Percentiles rank a stretch among this genome's conserved stretches.
These are phyloP conservation scores for Botryotinia narcissicola DNA, from an alignment of 2,329 filamentous ascomycete genomes.

Conservation along the genomic window DNA sequence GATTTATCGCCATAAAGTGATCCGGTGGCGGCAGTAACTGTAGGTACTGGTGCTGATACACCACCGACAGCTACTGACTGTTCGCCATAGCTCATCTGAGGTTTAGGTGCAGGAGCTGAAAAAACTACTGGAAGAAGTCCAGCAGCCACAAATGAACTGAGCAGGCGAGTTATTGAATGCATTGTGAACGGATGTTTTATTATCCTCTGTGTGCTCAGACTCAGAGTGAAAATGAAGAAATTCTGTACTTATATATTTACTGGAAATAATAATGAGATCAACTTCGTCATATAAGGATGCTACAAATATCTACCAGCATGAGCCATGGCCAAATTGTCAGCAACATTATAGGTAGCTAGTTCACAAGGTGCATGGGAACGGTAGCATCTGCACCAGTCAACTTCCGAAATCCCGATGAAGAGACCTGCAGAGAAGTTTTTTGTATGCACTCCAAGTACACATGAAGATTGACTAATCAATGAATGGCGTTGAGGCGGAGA, in stretches of 20 bases:
- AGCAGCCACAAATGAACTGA: conserved; percentile 19
- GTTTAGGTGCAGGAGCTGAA: conserved; percentile 22
- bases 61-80: conserved; percentile 46
- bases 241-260: not conserved
- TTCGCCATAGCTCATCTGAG: conserved; percentile 44
- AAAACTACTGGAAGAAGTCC: conserved; percentile 23
- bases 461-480: not conserved
- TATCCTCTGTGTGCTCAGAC: not conserved
- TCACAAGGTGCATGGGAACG: not conserved
- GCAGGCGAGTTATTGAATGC: not conserved
- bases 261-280: not conserved
- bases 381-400: not conserved
- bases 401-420: not conserved
- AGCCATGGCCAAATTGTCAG: not conserved
- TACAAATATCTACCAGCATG: not conserved
- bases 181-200: not conserved
- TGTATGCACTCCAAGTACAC: not conserved
- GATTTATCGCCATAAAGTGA: conserved; percentile 43
- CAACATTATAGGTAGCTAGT: not conserved
- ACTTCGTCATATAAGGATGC: not conserved
- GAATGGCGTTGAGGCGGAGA: not conserved
- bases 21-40: conserved; percentile 41
- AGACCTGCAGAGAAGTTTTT: not conserved
- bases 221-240: not conserved
- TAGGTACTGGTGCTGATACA: conserved; percentile 42